Evolutionary conservation across 495 filamentous ascomycete species (phyloP).

Genomic region (Neurospora sp.): DNA sequence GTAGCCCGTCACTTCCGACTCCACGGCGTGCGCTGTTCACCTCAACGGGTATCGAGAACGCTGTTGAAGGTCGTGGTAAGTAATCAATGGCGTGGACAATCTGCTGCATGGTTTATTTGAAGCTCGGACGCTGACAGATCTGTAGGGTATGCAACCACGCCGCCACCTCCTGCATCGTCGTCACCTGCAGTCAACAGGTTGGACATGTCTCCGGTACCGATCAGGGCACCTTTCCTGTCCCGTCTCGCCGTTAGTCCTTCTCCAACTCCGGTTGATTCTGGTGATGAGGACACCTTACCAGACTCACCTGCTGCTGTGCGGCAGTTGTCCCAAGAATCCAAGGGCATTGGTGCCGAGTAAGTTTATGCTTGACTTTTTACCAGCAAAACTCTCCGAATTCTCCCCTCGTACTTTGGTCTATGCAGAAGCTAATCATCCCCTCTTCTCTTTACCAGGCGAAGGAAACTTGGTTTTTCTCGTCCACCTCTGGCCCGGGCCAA

Average conservation of each 20-base stretch:
- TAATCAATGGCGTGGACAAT: constrained; percentile 32
- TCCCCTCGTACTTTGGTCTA: background rate
- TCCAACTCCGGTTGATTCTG: constrained; percentile 48
- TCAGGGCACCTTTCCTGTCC: constrained; percentile 62
- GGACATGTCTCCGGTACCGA: constrained; percentile 91
- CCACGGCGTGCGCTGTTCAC: constrained; percentile 91
- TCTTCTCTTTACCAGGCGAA: constrained; percentile 35
- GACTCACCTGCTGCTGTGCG: constrained; percentile 37
- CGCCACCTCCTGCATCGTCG: constrained; percentile 74
- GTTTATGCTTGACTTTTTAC: constrained; percentile 16
- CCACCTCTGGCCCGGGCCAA: constrained; percentile 54
- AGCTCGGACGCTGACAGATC: constrained; percentile 13
- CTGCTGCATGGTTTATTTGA: background rate
- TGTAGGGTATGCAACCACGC: constrained; percentile 68
- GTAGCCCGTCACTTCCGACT: constrained; percentile 81
- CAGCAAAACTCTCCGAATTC: background rate
- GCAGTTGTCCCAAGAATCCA: constrained; percentile 45
- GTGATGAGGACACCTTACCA: constrained; percentile 33
- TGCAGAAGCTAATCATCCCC: background rate
- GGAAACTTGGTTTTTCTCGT: constrained; percentile 46
- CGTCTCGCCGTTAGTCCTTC: constrained; percentile 52
- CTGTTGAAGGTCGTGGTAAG: constrained; percentile 64
- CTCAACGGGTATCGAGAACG: constrained; percentile 53
- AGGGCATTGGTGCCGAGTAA: constrained; percentile 38
- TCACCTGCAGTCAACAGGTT: constrained; percentile 67